Percentiles rank a stretch among this genome's conserved stretches.
These are phyloP conservation scores for Pseudozyma sp. DNA, from an alignment of 1,284 basidiomycete species.

Conservation along the genomic window DNA sequence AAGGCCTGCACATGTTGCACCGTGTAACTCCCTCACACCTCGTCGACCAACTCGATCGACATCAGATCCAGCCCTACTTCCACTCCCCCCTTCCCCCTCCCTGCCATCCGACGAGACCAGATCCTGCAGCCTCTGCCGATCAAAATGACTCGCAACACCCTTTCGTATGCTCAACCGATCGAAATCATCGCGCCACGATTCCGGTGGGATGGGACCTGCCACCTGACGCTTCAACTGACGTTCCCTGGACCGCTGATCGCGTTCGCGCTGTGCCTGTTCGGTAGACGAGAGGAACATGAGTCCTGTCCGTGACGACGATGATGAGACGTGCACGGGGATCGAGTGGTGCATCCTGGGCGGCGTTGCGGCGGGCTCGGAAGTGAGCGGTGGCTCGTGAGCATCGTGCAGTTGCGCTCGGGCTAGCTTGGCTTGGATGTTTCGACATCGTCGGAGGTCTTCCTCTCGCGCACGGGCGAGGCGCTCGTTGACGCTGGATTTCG, in stretches of 20 bases:
- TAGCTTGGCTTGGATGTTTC: slow-evolving; percentile 38
- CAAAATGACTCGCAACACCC: slow-evolving; percentile 7
- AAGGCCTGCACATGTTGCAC: slow-evolving; percentile 17
- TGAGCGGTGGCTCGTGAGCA: background rate
- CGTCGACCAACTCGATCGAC: background rate
- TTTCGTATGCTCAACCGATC: slow-evolving; percentile 27
- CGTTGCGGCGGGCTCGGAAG: background rate
- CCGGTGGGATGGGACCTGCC: slow-evolving; percentile 47
- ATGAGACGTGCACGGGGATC: background rate
- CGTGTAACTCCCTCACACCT: background rate
- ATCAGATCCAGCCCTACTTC: no score
- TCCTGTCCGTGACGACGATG: slow-evolving; percentile 34
- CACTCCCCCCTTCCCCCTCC: background rate
- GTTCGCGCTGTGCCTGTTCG: slow-evolving; percentile 25
- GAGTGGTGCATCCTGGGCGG: background rate
- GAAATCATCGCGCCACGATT: slow-evolving; percentile 47
- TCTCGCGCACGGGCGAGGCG: slow-evolving; percentile 32
- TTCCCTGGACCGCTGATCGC: slow-evolving; percentile 19
- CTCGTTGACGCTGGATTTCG: slow-evolving; percentile 35
- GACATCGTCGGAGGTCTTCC: slow-evolving; percentile 32
- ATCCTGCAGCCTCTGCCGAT: slow-evolving; percentile 7
- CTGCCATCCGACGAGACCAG: background rate
- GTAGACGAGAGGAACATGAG: slow-evolving; percentile 34
- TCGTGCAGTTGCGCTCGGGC: slow-evolving; percentile 11
- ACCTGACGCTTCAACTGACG: slow-evolving; percentile 40